Percentiles rank a stretch among this genome's conserved stretches.
Evolutionary conservation across 176 grass and related monocot species (phyloP).

Genomic region (Lolium multiflorum): DNA sequence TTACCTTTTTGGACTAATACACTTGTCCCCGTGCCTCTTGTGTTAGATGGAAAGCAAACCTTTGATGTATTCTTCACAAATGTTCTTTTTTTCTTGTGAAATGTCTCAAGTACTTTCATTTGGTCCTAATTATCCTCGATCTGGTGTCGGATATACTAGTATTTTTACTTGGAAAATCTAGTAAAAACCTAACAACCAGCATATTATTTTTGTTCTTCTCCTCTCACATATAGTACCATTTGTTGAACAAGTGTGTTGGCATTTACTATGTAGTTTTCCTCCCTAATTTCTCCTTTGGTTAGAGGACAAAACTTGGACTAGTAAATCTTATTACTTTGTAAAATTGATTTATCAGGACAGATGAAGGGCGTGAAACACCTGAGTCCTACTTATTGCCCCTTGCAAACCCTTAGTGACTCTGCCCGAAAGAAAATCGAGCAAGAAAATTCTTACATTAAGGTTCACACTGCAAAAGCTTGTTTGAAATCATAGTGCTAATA

Average conservation of each 20-base stretch:
- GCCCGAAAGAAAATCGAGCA: not conserved
- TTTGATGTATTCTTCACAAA: constrained; percentile 41
- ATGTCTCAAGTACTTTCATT: constrained; percentile 39
- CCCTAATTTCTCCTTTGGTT: not conserved
- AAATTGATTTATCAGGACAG: not conserved
- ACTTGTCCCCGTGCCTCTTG: constrained; percentile 43
- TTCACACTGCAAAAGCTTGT: not conserved
- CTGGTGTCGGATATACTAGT: not conserved
- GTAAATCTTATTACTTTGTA: not conserved
- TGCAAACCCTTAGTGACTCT: not conserved
- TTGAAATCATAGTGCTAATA: not conserved
- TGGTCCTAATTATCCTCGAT: constrained; percentile 17
- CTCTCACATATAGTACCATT: not conserved
- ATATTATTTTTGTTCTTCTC: constrained; percentile 1
- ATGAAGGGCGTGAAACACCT: not conserved
- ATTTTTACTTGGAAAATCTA: constrained; percentile 17
- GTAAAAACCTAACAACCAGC: constrained; percentile 1
- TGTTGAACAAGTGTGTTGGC: constrained; percentile 7
- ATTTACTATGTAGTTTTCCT: constrained; percentile 9
- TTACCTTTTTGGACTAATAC: constrained; percentile 42
- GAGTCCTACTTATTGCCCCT: not conserved
- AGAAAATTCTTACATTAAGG: not conserved
- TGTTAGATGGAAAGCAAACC: constrained; percentile 31
- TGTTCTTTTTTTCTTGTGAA: constrained; percentile 9
- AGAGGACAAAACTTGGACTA: constrained; percentile 14